Percentiles rank a stretch among this genome's conserved stretches.
Evolutionary conservation across 495 filamentous ascomycete genomes (phyloP).

Genomic region (Aspergillus diversus): DNA sequence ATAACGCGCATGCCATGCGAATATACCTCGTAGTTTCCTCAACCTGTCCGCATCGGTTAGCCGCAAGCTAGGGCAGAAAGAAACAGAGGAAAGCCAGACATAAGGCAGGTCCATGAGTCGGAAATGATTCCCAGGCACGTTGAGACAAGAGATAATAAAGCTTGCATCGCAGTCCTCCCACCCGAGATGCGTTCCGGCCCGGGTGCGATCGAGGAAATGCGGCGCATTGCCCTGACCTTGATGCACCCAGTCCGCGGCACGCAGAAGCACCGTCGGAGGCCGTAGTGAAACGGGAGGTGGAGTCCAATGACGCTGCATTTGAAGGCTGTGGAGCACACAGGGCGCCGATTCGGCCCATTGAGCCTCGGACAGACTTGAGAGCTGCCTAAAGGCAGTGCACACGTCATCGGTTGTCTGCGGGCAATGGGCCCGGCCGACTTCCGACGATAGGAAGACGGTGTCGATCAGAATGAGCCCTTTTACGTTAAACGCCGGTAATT

Average conservation of each 20-base stretch:
- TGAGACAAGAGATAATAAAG: slow-evolving; percentile 7
- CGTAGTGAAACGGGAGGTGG: neutral
- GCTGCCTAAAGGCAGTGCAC: too few relatives aligned
- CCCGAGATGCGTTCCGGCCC: slow-evolving; percentile 11
- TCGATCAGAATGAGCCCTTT: slow-evolving; percentile 15
- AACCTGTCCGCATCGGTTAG: too few relatives aligned
- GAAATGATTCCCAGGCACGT: slow-evolving; percentile 16
- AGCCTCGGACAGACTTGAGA: too few relatives aligned
- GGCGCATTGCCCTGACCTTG: neutral
- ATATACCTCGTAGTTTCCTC: too few relatives aligned
- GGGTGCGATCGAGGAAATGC: neutral
- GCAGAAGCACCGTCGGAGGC: slow-evolving; percentile 8
- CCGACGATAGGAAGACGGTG: slow-evolving; percentile 17
- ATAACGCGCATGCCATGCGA: too few relatives aligned
- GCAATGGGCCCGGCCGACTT: neutral
- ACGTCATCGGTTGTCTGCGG: slow-evolving; percentile 6
- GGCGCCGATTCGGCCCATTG: neutral
- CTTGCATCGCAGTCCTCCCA: slow-evolving; percentile 15
- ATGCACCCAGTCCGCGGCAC: neutral
- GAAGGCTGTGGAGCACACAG: slow-evolving; percentile 9
- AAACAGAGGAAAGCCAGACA: too few relatives aligned
- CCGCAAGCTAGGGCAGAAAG: too few relatives aligned
- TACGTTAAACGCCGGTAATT: slow-evolving; percentile 13
- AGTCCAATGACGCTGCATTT: slow-evolving; percentile 16
- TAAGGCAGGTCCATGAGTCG: too few relatives aligned